Conservation (phyloP, 163 green algal genomes). For the Smithsoniella earleae region DNA sequence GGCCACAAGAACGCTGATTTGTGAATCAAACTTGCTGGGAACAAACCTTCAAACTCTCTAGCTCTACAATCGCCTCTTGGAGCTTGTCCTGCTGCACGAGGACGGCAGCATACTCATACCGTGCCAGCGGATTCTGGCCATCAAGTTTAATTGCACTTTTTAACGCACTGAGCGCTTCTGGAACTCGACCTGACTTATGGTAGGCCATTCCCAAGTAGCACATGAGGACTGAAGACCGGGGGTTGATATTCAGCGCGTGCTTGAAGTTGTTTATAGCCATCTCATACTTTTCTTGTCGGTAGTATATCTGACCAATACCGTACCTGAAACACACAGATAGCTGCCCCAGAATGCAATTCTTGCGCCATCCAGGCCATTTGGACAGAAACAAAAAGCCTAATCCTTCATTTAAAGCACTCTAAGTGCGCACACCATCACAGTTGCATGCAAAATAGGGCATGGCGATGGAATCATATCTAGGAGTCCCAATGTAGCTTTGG, state of each 20-base stretch:
- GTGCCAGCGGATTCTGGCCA: conserved; percentile 77
- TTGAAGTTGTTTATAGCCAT: conserved; percentile 83
- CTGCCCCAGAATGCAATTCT: too few relatives aligned
- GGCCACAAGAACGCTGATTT: too few relatives aligned
- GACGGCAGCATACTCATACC: conserved; percentile 72
- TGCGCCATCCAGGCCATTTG: too few relatives aligned
- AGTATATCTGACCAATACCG: conserved; percentile 83
- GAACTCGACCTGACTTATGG: conserved; percentile 52
- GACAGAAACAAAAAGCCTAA: too few relatives aligned
- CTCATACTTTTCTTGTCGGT: conserved; percentile 81
- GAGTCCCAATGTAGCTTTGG: too few relatives aligned
- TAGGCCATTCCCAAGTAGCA: conserved; percentile 84
- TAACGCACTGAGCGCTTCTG: conserved; percentile 64
- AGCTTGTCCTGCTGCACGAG: conserved; percentile 54
- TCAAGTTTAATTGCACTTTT: conserved; percentile 65
- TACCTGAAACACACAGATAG: conserved; percentile 57
- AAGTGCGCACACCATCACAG: neutral
- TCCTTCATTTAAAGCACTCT: too few relatives aligned
- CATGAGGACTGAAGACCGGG: conserved; percentile 70
- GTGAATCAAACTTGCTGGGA: too few relatives aligned
- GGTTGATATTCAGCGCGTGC: conserved; percentile 62
- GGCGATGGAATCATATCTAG: too few relatives aligned
- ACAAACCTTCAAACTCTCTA: conserved; percentile 53
- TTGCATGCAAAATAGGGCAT: too few relatives aligned
- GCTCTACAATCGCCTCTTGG: conserved; percentile 64